Evolutionary conservation across 345 rosid genomes (phyloP).

Genomic region (Eucalyptus dawsonii): DNA sequence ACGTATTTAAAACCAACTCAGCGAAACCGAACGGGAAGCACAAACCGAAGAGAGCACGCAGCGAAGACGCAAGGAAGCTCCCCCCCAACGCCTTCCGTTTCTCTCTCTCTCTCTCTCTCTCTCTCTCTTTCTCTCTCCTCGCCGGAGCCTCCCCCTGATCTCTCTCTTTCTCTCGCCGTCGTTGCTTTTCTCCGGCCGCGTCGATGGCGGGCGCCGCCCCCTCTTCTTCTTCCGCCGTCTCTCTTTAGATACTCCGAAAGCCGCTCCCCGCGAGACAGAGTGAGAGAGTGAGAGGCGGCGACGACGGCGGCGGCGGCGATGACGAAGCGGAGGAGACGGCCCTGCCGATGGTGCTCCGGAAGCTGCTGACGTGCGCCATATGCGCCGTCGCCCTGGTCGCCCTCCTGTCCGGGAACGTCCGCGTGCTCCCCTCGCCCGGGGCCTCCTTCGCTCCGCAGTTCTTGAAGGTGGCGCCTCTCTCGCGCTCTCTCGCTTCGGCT

Average conservation of each 20-base stretch:
- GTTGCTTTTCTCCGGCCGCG: not conserved
- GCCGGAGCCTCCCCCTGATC: not conserved
- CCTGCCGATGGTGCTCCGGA: slow-evolving; percentile 27
- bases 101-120: not conserved
- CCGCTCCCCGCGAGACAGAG: not conserved
- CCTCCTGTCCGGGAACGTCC: slow-evolving; percentile 37
- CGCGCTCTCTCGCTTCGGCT: not conserved
- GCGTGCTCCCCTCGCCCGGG: slow-evolving; percentile 35
- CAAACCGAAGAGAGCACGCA: not conserved
- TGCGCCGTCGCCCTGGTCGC: slow-evolving; percentile 34
- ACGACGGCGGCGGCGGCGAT: not conserved
- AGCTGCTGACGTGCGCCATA: slow-evolving; percentile 47
- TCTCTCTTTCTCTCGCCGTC: not conserved
- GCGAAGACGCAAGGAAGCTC: not conserved
- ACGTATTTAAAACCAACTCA: not conserved
- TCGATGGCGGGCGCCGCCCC: not conserved
- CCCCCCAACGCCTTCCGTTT: not conserved
- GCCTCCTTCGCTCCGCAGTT: slow-evolving; percentile 30
- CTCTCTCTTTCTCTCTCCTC: not conserved
- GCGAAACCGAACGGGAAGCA: not conserved
- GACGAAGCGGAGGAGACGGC: slow-evolving; percentile 33
- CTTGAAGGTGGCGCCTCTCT: slow-evolving; percentile 17
- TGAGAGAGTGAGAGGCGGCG: not conserved
- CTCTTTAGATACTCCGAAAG: not conserved
- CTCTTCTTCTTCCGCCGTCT: not conserved